Evolutionary conservation across 805 yeast species (phyloP).

Genomic region (Kazachstania bromeliacearum): DNA sequence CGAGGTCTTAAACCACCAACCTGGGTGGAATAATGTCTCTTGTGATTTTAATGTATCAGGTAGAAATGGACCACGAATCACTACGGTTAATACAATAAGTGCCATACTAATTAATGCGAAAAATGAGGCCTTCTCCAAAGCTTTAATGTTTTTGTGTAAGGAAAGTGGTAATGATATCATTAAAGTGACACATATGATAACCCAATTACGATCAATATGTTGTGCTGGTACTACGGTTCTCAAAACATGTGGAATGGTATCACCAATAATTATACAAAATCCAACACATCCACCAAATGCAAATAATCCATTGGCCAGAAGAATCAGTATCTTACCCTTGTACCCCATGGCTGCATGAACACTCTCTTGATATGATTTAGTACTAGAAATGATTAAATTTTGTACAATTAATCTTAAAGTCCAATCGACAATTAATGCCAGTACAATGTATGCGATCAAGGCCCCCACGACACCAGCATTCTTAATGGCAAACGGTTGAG

Average conservation of each 20-base stretch:
- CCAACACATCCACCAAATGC: constrained; percentile 95
- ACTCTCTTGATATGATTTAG: constrained; percentile 75
- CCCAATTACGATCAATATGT: constrained; percentile 41
- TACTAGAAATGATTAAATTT: constrained; percentile 70
- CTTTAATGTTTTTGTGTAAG: constrained; percentile 69
- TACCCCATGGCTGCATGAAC: constrained; percentile 72
- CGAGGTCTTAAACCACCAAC: constrained; percentile 3
- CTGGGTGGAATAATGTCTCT: constrained; percentile 2
- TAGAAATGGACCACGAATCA: constrained; percentile 60
- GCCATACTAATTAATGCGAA: constrained; percentile 81
- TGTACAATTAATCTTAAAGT: constrained; percentile 71
- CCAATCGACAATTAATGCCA: constrained; percentile 80
- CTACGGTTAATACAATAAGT: constrained; percentile 63
- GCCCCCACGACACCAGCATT: constrained; percentile 79
- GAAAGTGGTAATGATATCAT: constrained; percentile 78
- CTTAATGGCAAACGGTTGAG: constrained; percentile 81
- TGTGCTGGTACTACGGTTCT: constrained; percentile 43
- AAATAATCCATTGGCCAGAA: constrained; percentile 74
- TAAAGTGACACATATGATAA: constrained; percentile 60
- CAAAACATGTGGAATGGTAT: constrained; percentile 85
- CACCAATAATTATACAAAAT: constrained; percentile 90
- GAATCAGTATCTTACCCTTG: constrained; percentile 54
- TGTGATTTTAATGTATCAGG: constrained; percentile 39
- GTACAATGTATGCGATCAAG: constrained; percentile 42
- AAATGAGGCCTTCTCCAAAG: constrained; percentile 77